Base-by-base conservation (phyloP, 257 asterid species). In the Knoxia roxburghii region DNA sequence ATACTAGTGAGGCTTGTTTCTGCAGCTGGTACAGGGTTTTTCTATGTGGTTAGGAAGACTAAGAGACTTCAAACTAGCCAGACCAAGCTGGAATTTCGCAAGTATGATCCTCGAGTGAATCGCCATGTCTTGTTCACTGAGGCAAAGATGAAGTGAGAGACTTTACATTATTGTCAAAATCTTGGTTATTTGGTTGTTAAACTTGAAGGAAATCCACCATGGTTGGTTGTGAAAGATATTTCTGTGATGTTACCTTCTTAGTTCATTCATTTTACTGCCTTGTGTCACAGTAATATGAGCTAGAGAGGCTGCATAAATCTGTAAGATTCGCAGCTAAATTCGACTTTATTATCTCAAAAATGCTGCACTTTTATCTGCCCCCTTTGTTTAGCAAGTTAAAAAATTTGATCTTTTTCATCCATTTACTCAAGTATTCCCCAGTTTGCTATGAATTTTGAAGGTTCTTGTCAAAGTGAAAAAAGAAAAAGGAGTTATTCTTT, bases 21-120 rank as follows among this genome's bases (percentile, higher is more conserved):
- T 10, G 82, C 87, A 20, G 91, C 95, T 8, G 95, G 91, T 48
- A 87, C 89, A 0, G 89, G 95, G 63, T 87, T 87, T 81, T 87
- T 85, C 80, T 87, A 87, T 51, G 91, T 85, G 24, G 85, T 77
- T 68, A 81, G 77, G 77, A 87, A 87, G 83, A 85, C 82, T 11
- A 85, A 77, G 78, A 80, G 80, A 77, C 82, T 84, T 60, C 87
- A 80, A 29, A 80, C 64, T 53, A 74, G 39, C 67, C 78, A 76
- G 64, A 64, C 77, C 40, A 87, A 83, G 72, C 84, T 87, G 1
- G 95, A 85, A 82, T 85, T 87, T 57, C 81, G 87, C 2, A 87
- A 87, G 83, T 87, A 76, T 43, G 95, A 87, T 72, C 91, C 95
- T 65, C 89, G 95, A 9, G 91, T 87, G 48, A 85, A 83, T 53